phyloP scores from a whole-genome alignment of 2,329 filamentous ascomycete genomes.

The Periconia digitata region DNA sequence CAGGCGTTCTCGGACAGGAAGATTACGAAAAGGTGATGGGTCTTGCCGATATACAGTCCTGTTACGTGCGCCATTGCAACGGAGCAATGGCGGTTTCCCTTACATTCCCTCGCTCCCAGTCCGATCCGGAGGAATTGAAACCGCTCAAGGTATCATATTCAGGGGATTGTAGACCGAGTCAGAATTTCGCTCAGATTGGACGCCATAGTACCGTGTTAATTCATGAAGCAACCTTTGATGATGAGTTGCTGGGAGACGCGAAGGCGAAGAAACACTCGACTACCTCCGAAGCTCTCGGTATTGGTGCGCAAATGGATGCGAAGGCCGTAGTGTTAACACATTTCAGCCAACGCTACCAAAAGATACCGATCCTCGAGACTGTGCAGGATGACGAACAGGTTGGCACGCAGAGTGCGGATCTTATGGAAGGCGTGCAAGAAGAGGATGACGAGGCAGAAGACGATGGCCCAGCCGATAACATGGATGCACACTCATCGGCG shows the following conservation, averaged over 20 bases:
- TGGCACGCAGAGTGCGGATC: conserved; percentile 14
- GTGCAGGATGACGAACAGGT: conserved; percentile 33
- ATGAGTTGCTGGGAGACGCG: conserved; percentile 78
- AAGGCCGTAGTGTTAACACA: conserved; percentile 84
- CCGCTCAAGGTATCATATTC: conserved; percentile 86
- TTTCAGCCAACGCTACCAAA: conserved; percentile 92
- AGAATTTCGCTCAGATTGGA: conserved; percentile 70
- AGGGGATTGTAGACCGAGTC: conserved; percentile 80
- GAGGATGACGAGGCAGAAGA: conserved; percentile 21
- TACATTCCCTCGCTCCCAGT: conserved; percentile 63
- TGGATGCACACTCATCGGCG: conserved; percentile 19
- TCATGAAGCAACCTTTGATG: conserved; percentile 95
- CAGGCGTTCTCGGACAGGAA: conserved; percentile 12
- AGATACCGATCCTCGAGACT: conserved; percentile 60
- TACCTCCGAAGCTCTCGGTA: conserved; percentile 77
- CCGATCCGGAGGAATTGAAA: conserved; percentile 42
- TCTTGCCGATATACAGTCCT: conserved; percentile 67
- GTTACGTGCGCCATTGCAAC: conserved; percentile 75
- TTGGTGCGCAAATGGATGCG: conserved; percentile 78
- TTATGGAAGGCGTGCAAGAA: conserved; percentile 30
- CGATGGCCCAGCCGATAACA: conserved; percentile 22
- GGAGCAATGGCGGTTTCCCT: conserved; percentile 75
- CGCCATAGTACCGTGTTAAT: conserved; percentile 78
- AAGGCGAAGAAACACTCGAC: conserved; percentile 88
- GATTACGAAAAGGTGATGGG: conserved; percentile 57